A percentile compares a stretch with the other conserved stretches of the same genome.
Evolutionary conservation across 306 rosid species (phyloP).

Genomic region (Prunus mume): DNA sequence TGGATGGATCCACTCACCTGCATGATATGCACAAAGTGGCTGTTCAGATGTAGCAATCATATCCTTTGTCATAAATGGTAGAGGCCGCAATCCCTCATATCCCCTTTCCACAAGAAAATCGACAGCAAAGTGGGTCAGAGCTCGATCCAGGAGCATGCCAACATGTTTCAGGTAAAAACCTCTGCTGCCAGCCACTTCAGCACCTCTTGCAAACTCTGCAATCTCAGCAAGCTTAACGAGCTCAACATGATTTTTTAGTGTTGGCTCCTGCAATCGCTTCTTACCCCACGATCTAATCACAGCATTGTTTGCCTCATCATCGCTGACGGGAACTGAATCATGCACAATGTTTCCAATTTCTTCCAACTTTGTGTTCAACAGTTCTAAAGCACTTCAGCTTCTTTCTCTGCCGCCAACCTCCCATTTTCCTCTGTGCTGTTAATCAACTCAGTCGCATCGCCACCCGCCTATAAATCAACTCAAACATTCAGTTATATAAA

Average conservation of each 20-base stretch:
- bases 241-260: constrained; percentile 76
- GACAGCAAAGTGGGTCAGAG: constrained; percentile 75
- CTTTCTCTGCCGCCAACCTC: constrained; percentile 71
- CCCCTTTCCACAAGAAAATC: constrained; percentile 74
- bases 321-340: constrained; percentile 67
- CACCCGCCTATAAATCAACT: constrained; percentile 29
- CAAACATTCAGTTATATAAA: constrained; percentile 25
- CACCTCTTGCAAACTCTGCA: constrained; percentile 67
- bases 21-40: constrained; percentile 85
- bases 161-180: constrained; percentile 83
- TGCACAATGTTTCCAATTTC: constrained; percentile 80
- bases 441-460: constrained; percentile 26
- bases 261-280: constrained; percentile 66
- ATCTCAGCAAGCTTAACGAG: constrained; percentile 77
- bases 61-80: constrained; percentile 84
- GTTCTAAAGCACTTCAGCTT: constrained; percentile 49
- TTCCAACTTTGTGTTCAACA: constrained; percentile 62
- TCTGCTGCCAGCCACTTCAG: constrained; percentile 87
- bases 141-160: constrained; percentile 84
- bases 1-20: constrained; percentile 92
- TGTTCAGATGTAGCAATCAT: constrained; percentile 27
- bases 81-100: constrained; percentile 66
- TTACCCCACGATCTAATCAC: constrained; percentile 82
- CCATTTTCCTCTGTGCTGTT: constrained; percentile 39
- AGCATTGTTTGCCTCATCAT: constrained; percentile 79